These are phyloP conservation scores for Eutypa lata DNA, from an alignment of 2,329 filamentous ascomycete species.

Conservation along the genomic window DNA sequence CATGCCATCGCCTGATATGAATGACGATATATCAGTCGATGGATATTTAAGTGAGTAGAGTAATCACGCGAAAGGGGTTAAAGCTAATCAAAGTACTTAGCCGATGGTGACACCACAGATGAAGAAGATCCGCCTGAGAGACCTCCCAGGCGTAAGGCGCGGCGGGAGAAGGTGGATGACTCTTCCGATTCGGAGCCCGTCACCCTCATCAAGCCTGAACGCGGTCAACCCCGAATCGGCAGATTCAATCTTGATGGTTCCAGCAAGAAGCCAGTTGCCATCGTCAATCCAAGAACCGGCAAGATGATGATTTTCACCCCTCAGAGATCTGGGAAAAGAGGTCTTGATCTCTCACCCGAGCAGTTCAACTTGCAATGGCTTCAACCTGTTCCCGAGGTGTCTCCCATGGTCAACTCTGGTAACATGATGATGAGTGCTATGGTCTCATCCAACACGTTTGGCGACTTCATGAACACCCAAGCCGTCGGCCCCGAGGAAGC, in stretches of 20 bases:
- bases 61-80: constrained; percentile 12
- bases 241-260: constrained; percentile 53
- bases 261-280: constrained; percentile 55
- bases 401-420: constrained; percentile 63
- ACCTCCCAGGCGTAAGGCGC: constrained; percentile 45
- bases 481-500: constrained; percentile 72
- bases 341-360: constrained; percentile 52
- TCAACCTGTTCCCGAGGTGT: constrained; percentile 34
- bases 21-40: constrained; percentile 45
- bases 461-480: constrained; percentile 59
- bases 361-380: constrained; percentile 50
- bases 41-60: constrained; percentile 58
- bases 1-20: constrained; percentile 26
- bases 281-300: constrained; percentile 53
- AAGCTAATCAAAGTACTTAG: constrained; percentile 42
- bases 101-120: constrained; percentile 61
- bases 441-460: constrained; percentile 54
- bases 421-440: constrained; percentile 79
- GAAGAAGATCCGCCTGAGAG: constrained; percentile 52
- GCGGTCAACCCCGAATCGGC: constrained; percentile 52
- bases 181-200: constrained; percentile 50
- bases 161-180: constrained; percentile 35
- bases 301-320: constrained; percentile 65
- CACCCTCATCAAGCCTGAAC: constrained; percentile 42
- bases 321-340: constrained; percentile 39